These are phyloP conservation scores for Neurospora hispaniola DNA, from an alignment of 495 filamentous ascomycete genomes.

Conservation along the genomic window DNA sequence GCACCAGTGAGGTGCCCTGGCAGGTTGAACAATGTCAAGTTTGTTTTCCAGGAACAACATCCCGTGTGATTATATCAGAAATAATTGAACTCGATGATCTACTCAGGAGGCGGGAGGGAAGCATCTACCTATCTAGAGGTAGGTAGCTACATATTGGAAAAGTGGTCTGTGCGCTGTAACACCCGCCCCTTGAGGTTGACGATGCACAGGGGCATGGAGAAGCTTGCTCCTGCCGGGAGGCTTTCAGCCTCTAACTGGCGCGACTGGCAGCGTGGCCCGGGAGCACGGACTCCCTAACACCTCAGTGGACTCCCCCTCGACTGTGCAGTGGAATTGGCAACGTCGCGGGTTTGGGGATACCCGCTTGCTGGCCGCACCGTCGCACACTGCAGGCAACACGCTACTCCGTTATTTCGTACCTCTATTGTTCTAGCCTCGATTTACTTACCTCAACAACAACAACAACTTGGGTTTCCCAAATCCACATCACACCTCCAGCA, in stretches of 20 bases:
- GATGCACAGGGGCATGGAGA: not conserved
- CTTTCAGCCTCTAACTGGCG: not conserved
- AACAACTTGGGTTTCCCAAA: conserved; percentile 10
- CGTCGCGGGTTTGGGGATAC: conserved; percentile 24
- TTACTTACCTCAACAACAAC: not conserved
- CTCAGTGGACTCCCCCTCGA: not conserved
- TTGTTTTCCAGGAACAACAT: not conserved
- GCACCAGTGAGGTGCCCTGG: not conserved
- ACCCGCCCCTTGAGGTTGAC: not conserved
- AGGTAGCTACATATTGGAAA: too few relatives aligned
- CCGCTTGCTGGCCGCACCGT: not conserved
- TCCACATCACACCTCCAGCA: conserved; percentile 2
- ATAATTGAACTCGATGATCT: not conserved
- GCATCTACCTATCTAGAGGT: not conserved
- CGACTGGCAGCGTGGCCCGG: not conserved
- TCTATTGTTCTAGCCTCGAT: not conserved
- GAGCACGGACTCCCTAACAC: conserved; percentile 1
- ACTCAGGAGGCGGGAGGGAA: not conserved
- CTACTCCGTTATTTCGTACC: not conserved
- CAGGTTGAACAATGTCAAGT: not conserved
- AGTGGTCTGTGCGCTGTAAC: not conserved
- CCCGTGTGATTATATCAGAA: not conserved
- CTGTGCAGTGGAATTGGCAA: conserved; percentile 23
- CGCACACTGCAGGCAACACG: not conserved
- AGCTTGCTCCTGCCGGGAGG: not conserved